Conservation (phyloP, 2,329 filamentous ascomycete genomes). For the Beauveria brongniartii region DNA sequence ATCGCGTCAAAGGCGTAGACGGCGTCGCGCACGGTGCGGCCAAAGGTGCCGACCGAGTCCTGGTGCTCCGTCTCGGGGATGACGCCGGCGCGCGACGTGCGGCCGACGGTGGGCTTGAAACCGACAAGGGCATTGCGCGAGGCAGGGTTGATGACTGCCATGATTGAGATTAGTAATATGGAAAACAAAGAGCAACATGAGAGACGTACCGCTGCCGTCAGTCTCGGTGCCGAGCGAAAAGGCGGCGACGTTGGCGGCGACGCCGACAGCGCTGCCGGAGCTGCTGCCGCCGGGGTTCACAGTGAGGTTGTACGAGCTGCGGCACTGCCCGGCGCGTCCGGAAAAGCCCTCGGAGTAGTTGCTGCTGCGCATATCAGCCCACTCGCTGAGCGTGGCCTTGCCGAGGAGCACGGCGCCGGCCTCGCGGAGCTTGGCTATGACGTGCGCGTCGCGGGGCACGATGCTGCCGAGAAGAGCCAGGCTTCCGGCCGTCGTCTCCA, state of each 20-base stretch:
- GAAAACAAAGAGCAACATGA: not conserved
- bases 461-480: slow-evolving; percentile 58
- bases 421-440: slow-evolving; percentile 52
- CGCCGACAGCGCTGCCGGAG: slow-evolving; percentile 56
- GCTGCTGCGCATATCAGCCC: slow-evolving; percentile 63
- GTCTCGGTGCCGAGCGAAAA: slow-evolving; percentile 69
- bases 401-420: slow-evolving; percentile 64
- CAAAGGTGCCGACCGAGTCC: slow-evolving; percentile 62
- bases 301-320: slow-evolving; percentile 61
- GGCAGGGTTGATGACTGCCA: slow-evolving; percentile 59
- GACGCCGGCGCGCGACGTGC: slow-evolving; percentile 56
- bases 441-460: slow-evolving; percentile 59
- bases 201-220: slow-evolving; percentile 50
- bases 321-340: slow-evolving; percentile 53
- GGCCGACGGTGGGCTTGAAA: slow-evolving; percentile 67
- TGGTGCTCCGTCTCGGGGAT: slow-evolving; percentile 61
- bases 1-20: slow-evolving; percentile 60
- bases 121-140: slow-evolving; percentile 62
- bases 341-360: slow-evolving; percentile 63
- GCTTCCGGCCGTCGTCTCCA: slow-evolving; percentile 68
- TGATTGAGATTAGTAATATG: not conserved
- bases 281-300: slow-evolving; percentile 61
- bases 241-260: slow-evolving; percentile 53
- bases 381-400: slow-evolving; percentile 64
- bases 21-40: slow-evolving; percentile 60